These are phyloP conservation scores for Phylloporus sp. DNA, from an alignment of 1,284 basidiomycete species.

Conservation along the genomic window DNA sequence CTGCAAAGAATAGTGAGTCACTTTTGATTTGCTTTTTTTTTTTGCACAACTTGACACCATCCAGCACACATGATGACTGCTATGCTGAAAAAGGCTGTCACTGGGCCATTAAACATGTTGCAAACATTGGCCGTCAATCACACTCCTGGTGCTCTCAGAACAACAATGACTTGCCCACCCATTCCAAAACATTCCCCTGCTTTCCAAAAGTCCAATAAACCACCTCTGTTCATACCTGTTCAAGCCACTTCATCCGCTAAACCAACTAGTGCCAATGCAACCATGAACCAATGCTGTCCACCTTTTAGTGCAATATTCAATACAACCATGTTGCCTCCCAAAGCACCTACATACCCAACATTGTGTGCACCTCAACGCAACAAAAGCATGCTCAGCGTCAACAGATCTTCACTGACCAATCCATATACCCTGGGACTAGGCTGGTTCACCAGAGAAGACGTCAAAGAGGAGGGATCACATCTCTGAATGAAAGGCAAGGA, in stretches of 20 bases:
- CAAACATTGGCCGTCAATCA: slow-evolving; percentile 47
- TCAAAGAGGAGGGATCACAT: slow-evolving; percentile 21
- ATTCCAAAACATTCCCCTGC: slow-evolving; percentile 53
- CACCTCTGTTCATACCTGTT: slow-evolving; percentile 30
- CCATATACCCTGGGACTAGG: slow-evolving; percentile 63
- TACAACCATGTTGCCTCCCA: slow-evolving; percentile 58
- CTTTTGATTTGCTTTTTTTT: fast-evolving
- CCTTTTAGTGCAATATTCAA: slow-evolving; percentile 70
- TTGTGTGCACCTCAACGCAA: slow-evolving; percentile 63
- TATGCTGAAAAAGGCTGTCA: slow-evolving; percentile 57
- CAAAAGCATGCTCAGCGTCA: slow-evolving; percentile 74
- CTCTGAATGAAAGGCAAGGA: slow-evolving; percentile 25
- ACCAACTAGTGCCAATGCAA: slow-evolving; percentile 13
- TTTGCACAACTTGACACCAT: background rate
- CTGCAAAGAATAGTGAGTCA: slow-evolving; percentile 62
- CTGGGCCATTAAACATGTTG: slow-evolving; percentile 47
- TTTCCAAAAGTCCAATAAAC: slow-evolving; percentile 51
- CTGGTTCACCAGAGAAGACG: slow-evolving; percentile 49
- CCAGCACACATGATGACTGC: slow-evolving; percentile 55
- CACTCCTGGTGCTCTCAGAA: slow-evolving; percentile 48
- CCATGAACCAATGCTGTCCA: slow-evolving; percentile 43
- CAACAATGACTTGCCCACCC: slow-evolving; percentile 36
- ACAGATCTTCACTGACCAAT: slow-evolving; percentile 77
- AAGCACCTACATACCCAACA: slow-evolving; percentile 62
- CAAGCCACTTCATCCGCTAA: slow-evolving; percentile 54